phyloP scores from a whole-genome alignment of 1,284 basidiomycete genomes.

The Sphaerobolus stellatus region DNA sequence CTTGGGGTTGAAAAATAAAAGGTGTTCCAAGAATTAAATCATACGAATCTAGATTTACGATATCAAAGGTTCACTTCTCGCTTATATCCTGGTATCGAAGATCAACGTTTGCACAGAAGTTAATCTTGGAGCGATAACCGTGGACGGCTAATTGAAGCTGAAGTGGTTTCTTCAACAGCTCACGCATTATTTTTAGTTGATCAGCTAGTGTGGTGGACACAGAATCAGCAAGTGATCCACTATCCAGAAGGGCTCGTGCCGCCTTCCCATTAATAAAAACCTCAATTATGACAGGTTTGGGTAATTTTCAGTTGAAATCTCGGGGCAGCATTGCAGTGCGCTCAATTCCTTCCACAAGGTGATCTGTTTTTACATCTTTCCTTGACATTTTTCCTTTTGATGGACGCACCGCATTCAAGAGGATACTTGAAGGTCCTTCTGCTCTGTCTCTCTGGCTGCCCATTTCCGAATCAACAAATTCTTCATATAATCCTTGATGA shows the following conservation, averaged over 20 bases:
- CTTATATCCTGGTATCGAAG: constrained; percentile 5
- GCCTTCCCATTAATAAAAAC: neutral
- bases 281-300: neutral
- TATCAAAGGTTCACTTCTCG: constrained; percentile 25
- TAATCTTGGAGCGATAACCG: constrained; percentile 4
- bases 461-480: too few species aligned
- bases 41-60: constrained; percentile 33
- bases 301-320: neutral
- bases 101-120: neutral
- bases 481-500: too few species aligned
- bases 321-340: neutral
- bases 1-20: constrained; percentile 24
- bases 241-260: neutral
- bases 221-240: neutral
- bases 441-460: too few species aligned
- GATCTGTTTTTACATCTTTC: too few species aligned
- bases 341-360: too few species aligned
- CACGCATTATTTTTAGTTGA: constrained; percentile 7
- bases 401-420: too few species aligned
- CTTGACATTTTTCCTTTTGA: too few species aligned
- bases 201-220: constrained; percentile 13
- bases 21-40: constrained; percentile 32
- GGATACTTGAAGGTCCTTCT: too few species aligned
- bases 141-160: constrained; percentile 5
- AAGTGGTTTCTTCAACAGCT: constrained; percentile 3